Evolutionary conservation across 129 eudicot genomes (phyloP).

Genomic region (Flaveria robusta): DNA sequence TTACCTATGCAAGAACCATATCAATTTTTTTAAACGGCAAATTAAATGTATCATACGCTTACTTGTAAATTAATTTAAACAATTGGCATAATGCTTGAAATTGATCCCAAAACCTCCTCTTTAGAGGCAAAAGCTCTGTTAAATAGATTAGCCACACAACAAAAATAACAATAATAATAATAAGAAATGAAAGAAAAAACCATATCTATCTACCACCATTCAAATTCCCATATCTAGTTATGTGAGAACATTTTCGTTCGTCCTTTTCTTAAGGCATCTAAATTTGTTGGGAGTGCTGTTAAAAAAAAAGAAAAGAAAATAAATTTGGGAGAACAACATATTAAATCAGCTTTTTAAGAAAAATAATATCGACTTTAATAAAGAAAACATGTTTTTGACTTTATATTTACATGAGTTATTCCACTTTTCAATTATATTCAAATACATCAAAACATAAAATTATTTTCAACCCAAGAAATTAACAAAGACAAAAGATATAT

Average conservation of each 20-base stretch:
- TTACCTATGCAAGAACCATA: too few relatives aligned
- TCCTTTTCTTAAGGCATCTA: conserved; percentile 5
- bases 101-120: too few relatives aligned
- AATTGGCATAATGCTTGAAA: too few relatives aligned
- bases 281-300: too few relatives aligned
- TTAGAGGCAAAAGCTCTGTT: too few relatives aligned
- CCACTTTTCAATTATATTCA: not conserved
- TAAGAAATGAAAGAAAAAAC: too few relatives aligned
- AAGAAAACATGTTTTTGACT: not conserved
- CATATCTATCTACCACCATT: not conserved
- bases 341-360: conserved; percentile 1
- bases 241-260: not conserved
- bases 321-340: conserved; percentile 3
- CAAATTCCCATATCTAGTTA: not conserved
- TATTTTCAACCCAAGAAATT: conserved; percentile 16
- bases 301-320: too few relatives aligned
- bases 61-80: too few relatives aligned
- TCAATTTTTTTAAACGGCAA: too few relatives aligned
- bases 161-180: too few relatives aligned
- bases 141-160: too few relatives aligned
- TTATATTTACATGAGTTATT: not conserved
- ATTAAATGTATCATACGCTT: too few relatives aligned
- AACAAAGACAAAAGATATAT: conserved; percentile 21
- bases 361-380: not conserved
- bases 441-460: not conserved